These are phyloP conservation scores for Heterobasidion occidentale DNA, from an alignment of 1,284 basidiomycete species.

Conservation along the genomic window DNA sequence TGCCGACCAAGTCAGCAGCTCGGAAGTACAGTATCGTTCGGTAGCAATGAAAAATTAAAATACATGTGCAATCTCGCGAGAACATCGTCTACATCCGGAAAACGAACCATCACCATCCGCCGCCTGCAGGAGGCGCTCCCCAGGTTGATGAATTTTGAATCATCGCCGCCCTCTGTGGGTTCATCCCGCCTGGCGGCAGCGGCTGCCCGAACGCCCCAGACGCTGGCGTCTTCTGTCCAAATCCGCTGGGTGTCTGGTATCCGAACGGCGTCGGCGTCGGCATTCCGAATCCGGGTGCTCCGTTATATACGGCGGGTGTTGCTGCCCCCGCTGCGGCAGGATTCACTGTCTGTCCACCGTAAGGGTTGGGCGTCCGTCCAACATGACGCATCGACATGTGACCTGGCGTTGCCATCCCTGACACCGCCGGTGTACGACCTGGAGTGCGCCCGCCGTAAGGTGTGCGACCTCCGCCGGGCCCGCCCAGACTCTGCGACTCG, in stretches of 20 bases:
- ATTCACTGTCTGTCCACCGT: constrained; percentile 26
- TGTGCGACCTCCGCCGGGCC: constrained; percentile 63
- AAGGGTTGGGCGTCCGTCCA: constrained; percentile 71
- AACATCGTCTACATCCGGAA: neutral
- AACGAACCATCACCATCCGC: constrained; percentile 19
- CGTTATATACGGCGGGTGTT: constrained; percentile 17
- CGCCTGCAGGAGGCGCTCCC: constrained; percentile 3
- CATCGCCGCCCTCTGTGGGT: constrained; percentile 56
- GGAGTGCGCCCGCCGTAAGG: constrained; percentile 79
- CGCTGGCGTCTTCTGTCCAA: constrained; percentile 39
- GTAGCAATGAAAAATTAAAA: neutral
- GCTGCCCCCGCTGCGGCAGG: constrained; percentile 13
- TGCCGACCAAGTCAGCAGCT: too few relatives aligned
- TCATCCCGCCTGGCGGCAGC: constrained; percentile 44
- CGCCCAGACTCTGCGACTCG: constrained; percentile 67
- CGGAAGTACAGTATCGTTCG: too few relatives aligned
- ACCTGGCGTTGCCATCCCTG: constrained; percentile 67
- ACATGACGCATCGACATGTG: constrained; percentile 65
- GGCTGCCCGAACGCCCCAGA: constrained; percentile 31
- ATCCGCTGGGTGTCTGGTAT: constrained; percentile 50
- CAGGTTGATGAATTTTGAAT: constrained; percentile 28
- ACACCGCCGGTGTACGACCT: constrained; percentile 44
- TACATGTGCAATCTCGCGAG: neutral
- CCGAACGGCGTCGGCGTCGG: constrained; percentile 36
- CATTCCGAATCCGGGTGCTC: constrained; percentile 11